Conservation (phyloP, 225 moss, liverwort and hornwort species). For the Thuidium tamariscinum region DNA sequence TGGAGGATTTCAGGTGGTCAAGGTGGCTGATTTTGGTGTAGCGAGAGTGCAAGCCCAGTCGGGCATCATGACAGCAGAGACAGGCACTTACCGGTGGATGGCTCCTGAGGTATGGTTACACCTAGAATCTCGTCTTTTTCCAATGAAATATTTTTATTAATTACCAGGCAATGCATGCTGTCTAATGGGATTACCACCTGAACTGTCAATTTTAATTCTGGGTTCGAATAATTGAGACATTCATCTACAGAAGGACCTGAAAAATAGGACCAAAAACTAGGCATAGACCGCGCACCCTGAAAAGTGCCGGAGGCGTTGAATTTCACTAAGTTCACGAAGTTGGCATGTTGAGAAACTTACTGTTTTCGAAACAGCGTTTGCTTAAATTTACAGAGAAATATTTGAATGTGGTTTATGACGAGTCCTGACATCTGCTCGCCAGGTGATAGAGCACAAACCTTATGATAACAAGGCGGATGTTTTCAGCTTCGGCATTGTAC, state of each 20-base stretch:
- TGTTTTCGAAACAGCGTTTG: background rate
- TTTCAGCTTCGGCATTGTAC: slow-evolving; percentile 88
- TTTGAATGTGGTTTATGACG: background rate
- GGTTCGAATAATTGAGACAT: background rate
- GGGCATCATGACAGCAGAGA: slow-evolving; percentile 98
- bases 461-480: slow-evolving; percentile 82
- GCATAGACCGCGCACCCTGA: background rate
- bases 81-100: slow-evolving; percentile 99
- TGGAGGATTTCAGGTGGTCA: slow-evolving; percentile 55
- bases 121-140: background rate
- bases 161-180: background rate
- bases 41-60: slow-evolving; percentile 92
- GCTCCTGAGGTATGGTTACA: slow-evolving; percentile 64
- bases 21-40: slow-evolving; percentile 98
- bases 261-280: background rate
- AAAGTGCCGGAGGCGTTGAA: background rate
- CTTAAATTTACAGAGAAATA: background rate
- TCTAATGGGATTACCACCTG: background rate
- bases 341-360: background rate
- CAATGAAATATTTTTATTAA: background rate
- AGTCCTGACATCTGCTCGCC: background rate
- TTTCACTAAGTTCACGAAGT: background rate
- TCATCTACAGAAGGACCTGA: background rate
- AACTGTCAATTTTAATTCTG: background rate
- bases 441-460: slow-evolving; percentile 92